Base-by-base conservation (phyloP, 352 stramenopile genomes). In the Phytophthora citrophthora region DNA sequence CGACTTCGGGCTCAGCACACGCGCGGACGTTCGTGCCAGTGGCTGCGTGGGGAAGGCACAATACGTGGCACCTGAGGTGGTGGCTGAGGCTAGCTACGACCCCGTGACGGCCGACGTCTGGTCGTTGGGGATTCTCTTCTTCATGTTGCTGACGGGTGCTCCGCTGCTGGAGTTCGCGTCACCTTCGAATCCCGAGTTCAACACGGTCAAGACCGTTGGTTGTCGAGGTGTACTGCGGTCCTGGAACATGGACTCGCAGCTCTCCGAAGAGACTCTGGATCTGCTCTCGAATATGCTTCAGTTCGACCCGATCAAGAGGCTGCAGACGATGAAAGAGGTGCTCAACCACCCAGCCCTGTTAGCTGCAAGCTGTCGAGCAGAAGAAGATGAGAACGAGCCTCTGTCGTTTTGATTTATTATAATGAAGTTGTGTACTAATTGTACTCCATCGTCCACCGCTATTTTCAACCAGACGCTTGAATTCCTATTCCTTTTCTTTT, bases 111-210 rank as follows among this genome's bases (percentile, higher is more conserved):
- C 73, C 6, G 81, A 88, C 41, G 63, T 88, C 43, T 90, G 81
- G 81, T 87, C 78, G 32, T 64, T 88, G 2, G 78, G 81, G 23
- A 64, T 88, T 15, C 26, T 90, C 44, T 57, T 90, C 8, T 90
- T 88, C 56, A 78, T 88, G 62, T 47, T 90, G 67, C 68, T 90
- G 12, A 85, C 78, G 0, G 78, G 81, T 16, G 76, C 72, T 9
- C 74, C 76, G 12, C 60, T 86, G 11, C 54, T 86, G 12, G 54
- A 74, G 46, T 59, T 79, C 9, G 67, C 76, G 4, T 71, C 63
- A 10, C 60, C 64, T 0, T 29, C 45, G 2, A 68, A 70, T 46
- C 53, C 61, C n/a, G 63, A 72, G 4, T 85, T 85, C 38, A 49
- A 68, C 15, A 39, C 36, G 4, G 52, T 88, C 38, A 57, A 65